A percentile compares a stretch with the other conserved stretches of the same genome.
Evolutionary conservation across 139 green algal species (phyloP).

Genomic region (Parachlorella kessleri): DNA sequence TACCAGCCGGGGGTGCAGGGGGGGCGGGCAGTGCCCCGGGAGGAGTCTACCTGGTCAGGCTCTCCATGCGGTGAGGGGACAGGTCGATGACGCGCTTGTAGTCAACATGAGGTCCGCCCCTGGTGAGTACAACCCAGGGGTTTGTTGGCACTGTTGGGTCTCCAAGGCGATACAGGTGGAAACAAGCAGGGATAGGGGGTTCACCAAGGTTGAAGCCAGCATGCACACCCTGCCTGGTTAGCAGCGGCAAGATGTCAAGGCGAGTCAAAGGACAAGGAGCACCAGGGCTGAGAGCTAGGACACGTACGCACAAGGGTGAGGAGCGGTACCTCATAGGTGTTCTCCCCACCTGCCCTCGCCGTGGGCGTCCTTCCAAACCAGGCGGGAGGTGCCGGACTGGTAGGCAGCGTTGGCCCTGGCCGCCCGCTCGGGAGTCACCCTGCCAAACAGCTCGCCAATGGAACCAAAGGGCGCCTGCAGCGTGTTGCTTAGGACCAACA

Average conservation of each 20-base stretch:
- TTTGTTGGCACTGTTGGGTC: too few species aligned
- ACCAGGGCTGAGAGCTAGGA: too few species aligned
- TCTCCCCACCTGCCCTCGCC: conserved; percentile 25
- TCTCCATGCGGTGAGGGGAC: conserved; percentile 21
- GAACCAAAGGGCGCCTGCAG: conserved; percentile 17
- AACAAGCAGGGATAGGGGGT: too few species aligned
- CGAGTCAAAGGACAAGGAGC: too few species aligned
- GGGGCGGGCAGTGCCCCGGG: neutral
- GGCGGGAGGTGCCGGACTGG: conserved; percentile 1
- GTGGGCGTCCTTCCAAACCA: conserved; percentile 37
- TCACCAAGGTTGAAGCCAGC: too few species aligned
- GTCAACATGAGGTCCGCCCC: conserved; percentile 27
- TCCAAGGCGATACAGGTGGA: too few species aligned
- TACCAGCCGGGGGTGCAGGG: neutral
- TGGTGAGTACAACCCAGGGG: too few species aligned
- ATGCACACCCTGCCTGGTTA: too few species aligned
- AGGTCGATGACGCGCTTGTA: conserved; percentile 36
- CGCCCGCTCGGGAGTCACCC: conserved; percentile 8
- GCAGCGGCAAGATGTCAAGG: too few species aligned
- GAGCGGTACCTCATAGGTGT: too few species aligned
- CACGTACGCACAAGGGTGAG: too few species aligned
- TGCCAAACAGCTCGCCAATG: conserved; percentile 17
- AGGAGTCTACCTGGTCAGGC: neutral
- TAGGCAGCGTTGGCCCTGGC: conserved; percentile 23
- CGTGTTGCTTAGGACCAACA: conserved; percentile 3